These are phyloP conservation scores for Pulveroboletus ravenelii DNA, from an alignment of 768 basidiomycete genomes.

Conservation along the genomic window DNA sequence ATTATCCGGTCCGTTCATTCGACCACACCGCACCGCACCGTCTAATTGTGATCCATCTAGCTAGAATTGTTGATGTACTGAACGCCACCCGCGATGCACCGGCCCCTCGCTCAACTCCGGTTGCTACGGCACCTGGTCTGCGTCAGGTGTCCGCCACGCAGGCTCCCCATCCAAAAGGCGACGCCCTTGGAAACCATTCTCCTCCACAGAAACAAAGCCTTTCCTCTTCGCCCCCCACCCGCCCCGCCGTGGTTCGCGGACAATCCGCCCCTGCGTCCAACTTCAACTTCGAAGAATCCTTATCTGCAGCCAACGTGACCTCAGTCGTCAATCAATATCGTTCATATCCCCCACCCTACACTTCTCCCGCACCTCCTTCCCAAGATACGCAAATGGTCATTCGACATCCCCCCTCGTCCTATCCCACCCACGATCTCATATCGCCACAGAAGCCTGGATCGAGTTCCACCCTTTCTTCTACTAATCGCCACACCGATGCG, in stretches of 20 bases:
- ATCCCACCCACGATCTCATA: conserved; percentile 5
- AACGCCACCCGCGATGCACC: background rate
- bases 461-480: conserved; percentile 22
- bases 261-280: conserved; percentile 5
- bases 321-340: conserved; percentile 31
- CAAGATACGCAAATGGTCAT: conserved; percentile 6
- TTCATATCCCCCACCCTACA: conserved; percentile 24
- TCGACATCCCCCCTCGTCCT: conserved; percentile 5
- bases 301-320: conserved; percentile 27
- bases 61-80: conserved; percentile 1
- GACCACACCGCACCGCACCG: background rate
- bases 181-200: conserved; percentile 15
- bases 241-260: conserved; percentile 25
- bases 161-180: conserved; percentile 12
- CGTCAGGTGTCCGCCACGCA: conserved; percentile 2
- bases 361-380: conserved; percentile 20
- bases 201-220: conserved; percentile 1
- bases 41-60: conserved; percentile 10
- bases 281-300: conserved; percentile 29
- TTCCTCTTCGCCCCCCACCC: background rate
- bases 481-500: conserved; percentile 24
- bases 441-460: conserved; percentile 25
- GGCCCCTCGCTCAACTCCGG: conserved; percentile 5
- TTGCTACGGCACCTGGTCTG: conserved; percentile 18
- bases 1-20: conserved; percentile 16